Evolutionary conservation across 768 basidiomycete species (phyloP).

Genomic region (Russula griseocarnosa): DNA sequence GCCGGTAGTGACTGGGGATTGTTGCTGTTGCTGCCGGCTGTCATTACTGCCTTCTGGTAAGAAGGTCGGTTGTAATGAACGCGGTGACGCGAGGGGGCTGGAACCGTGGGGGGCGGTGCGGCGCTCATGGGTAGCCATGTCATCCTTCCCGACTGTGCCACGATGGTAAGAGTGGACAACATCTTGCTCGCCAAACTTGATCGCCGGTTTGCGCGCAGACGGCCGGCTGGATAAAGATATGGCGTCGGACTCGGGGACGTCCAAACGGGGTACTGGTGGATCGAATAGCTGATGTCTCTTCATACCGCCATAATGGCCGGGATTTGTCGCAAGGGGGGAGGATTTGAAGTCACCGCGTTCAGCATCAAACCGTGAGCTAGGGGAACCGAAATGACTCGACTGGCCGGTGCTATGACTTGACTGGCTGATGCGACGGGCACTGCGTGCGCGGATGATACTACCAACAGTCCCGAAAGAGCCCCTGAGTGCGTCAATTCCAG

Average conservation of each 20-base stretch:
- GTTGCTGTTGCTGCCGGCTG: neutral
- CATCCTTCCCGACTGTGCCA: conserved; percentile 35
- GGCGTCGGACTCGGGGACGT: conserved; percentile 40
- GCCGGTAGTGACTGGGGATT: neutral
- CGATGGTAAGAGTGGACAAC: conserved; percentile 74
- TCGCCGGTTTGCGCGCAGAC: conserved; percentile 44
- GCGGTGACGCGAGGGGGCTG: conserved; percentile 13
- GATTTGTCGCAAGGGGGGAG: conserved; percentile 9
- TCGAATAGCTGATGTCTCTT: conserved; percentile 86
- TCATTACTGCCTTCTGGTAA: neutral
- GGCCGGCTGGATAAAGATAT: conserved; percentile 37
- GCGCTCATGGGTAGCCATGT: conserved; percentile 47
- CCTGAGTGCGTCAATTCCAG: conserved; percentile 87
- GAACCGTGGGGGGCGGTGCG: conserved; percentile 30
- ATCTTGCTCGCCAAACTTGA: conserved; percentile 76
- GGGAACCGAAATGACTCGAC: conserved; percentile 5
- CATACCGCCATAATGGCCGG: conserved; percentile 41
- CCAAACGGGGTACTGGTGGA: conserved; percentile 60
- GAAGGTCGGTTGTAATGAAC: neutral
- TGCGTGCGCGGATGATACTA: conserved; percentile 62
- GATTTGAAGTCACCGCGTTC: conserved; percentile 45
- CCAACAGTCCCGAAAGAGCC: conserved; percentile 91
- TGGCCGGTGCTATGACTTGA: conserved; percentile 42
- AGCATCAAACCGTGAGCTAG: conserved; percentile 34
- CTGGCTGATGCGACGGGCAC: conserved; percentile 31